Percentiles rank a stretch among this genome's conserved stretches.
Conservation (phyloP, 495 filamentous ascomycete species). For the Hypoxylon fuscum region DNA sequence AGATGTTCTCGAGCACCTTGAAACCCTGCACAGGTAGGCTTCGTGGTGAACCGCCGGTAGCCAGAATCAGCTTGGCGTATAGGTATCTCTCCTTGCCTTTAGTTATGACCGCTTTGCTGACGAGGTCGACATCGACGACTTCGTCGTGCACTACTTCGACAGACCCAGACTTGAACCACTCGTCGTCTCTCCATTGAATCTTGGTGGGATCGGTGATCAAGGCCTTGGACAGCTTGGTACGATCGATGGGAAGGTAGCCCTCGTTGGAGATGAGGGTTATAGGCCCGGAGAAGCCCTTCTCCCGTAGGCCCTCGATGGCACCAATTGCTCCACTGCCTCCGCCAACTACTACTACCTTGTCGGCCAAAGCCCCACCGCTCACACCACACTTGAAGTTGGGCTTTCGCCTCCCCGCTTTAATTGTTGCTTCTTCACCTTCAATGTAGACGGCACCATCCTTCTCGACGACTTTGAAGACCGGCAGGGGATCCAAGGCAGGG, state of each 20-base stretch:
- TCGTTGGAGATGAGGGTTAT: constrained; percentile 89
- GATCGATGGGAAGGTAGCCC: constrained; percentile 85
- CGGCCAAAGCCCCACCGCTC: constrained; percentile 59
- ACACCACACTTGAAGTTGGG: constrained; percentile 75
- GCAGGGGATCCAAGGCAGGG: constrained; percentile 82
- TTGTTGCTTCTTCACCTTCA: constrained; percentile 77
- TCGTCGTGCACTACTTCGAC: constrained; percentile 80
- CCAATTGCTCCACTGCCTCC: constrained; percentile 88
- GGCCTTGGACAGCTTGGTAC: constrained; percentile 95
- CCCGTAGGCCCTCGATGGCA: constrained; percentile 80
- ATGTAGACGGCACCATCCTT: constrained; percentile 87
- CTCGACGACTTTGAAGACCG: constrained; percentile 80
- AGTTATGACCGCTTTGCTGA: constrained; percentile 73
- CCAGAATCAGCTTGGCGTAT: constrained; percentile 90
- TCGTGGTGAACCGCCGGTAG: constrained; percentile 83
- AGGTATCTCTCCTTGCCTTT: constrained; percentile 71
- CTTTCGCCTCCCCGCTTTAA: constrained; percentile 77
- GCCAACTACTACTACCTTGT: constrained; percentile 87
- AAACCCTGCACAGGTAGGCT: constrained; percentile 85
- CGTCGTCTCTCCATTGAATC: constrained; percentile 73
- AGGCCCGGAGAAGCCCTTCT: constrained; percentile 78
- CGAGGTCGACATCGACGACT: constrained; percentile 80
- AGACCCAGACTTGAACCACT: constrained; percentile 79
- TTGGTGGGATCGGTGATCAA: constrained; percentile 84
- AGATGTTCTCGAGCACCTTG: constrained; percentile 86